Evolutionary conservation across 352 stramenopile genomes (phyloP), one percentile per base, ranked within the genome.

Genomic region (Phytophthora megakarya): DNA sequence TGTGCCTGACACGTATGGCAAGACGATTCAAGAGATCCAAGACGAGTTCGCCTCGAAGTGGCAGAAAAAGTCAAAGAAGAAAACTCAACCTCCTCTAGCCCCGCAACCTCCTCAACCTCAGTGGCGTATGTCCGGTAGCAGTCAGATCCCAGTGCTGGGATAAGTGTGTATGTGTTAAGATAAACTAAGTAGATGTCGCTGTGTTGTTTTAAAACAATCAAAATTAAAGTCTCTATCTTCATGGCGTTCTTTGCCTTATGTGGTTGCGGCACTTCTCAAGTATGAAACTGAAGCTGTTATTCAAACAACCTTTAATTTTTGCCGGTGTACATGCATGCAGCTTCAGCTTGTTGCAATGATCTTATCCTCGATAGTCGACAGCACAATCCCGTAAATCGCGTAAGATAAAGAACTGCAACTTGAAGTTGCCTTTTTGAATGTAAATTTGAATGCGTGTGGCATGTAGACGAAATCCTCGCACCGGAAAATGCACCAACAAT

Each of bases 1-100:
- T 28, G 56, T 92, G 13, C 82, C 80, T 5, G 82, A 91, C 58
- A 92, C 83, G 10, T 76, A 67, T n/a, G 70, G 73, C 16, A 88
- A 87, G 35, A 88, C 83, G 9, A 81, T 69, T 25, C 67, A 88
- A 19, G 76, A 85, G 42, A 91, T 91, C 51, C 80, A 86, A 26
- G 61, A 62, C 32, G 68, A 72, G 43, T 88, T 86, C 48, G 62
- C 59, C 23, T 47, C 39, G 1, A 65, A 63, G 43, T 63, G 50
- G 60, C 32, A 48, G 16, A 67, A 67, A 33, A n/a, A n/a, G n/a
- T 28, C 21, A 15, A 61, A 57, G n/a, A 57, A 42, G 26, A 49
- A 61, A 33, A n/a, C 13, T 3, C 32, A 62, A 16, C n/a, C n/a
- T n/a, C n/a, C n/a, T n/a, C n/a, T n/a, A n/a, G n/a, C n/a, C n/a